Conservation (phyloP, 495 filamentous ascomycete genomes). For the Paragyromitra xinjiangensis region DNA sequence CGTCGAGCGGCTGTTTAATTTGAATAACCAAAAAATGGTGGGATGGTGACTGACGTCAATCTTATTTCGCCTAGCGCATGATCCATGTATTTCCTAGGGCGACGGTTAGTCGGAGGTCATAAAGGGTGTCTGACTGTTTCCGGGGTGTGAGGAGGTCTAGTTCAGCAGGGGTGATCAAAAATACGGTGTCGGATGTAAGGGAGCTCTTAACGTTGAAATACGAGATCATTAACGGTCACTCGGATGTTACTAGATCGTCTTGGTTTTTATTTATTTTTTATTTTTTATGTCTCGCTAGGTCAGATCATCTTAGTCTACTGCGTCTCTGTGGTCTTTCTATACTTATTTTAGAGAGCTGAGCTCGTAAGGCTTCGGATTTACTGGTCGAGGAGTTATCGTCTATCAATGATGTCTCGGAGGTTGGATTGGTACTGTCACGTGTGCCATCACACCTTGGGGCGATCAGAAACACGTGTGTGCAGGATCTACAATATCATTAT, state of each 20-base stretch:
- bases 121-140: neutral
- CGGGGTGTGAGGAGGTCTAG: neutral
- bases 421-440: too few relatives aligned
- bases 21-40: neutral
- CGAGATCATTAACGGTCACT: neutral
- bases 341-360: too few relatives aligned
- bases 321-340: too few relatives aligned
- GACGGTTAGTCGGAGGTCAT: neutral
- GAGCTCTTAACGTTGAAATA: neutral
- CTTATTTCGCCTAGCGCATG: neutral
- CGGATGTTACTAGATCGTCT: neutral
- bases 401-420: too few relatives aligned
- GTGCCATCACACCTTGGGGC: too few relatives aligned
- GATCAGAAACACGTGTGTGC: too few relatives aligned
- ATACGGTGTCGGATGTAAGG: neutral
- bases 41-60: neutral
- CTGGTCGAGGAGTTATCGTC: too few relatives aligned
- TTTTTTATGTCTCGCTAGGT: too few relatives aligned
- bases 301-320: too few relatives aligned
- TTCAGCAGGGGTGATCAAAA: slow-evolving; percentile 2
- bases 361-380: too few relatives aligned
- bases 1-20: neutral
- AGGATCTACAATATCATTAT: too few relatives aligned
- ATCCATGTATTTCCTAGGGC: neutral
- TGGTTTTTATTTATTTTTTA: neutral